These are phyloP conservation scores for Conringia planisiliqua DNA, from an alignment of 345 rosid genomes.

Conservation along the genomic window DNA sequence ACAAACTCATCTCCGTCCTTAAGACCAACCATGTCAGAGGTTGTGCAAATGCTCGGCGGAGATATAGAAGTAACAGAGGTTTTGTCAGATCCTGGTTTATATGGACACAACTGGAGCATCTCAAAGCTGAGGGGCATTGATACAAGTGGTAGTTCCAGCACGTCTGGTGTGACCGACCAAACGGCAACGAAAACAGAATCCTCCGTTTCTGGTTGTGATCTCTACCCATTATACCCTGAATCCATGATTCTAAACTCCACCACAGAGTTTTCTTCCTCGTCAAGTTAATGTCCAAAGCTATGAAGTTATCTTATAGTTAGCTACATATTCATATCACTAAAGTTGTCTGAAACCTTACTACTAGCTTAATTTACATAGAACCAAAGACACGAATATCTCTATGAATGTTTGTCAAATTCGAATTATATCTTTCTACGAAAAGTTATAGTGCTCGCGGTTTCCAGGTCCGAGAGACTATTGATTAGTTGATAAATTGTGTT, in stretches of 20 bases:
- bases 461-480: too few relatives aligned
- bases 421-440: neutral
- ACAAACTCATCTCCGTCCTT: slow-evolving; percentile 37
- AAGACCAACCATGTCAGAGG: slow-evolving; percentile 48
- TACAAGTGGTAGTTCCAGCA: slow-evolving; percentile 12
- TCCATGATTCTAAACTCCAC: slow-evolving; percentile 4
- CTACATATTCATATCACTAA: neutral
- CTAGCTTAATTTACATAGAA: neutral
- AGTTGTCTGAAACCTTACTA: neutral
- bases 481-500: too few relatives aligned
- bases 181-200: neutral
- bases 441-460: too few relatives aligned
- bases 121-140: slow-evolving; percentile 30
- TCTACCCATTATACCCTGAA: slow-evolving; percentile 25
- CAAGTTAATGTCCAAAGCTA: neutral
- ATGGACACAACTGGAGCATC: slow-evolving; percentile 30
- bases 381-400: neutral
- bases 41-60: slow-evolving; percentile 41
- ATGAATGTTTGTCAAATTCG: neutral
- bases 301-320: neutral
- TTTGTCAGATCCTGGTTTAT: slow-evolving; percentile 24
- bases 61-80: slow-evolving; percentile 1
- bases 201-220: slow-evolving; percentile 1
- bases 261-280: neutral
- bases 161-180: slow-evolving; percentile 2